phyloP scores from a whole-genome alignment of 2,329 filamentous ascomycete species.

The Knufia fluminis region DNA sequence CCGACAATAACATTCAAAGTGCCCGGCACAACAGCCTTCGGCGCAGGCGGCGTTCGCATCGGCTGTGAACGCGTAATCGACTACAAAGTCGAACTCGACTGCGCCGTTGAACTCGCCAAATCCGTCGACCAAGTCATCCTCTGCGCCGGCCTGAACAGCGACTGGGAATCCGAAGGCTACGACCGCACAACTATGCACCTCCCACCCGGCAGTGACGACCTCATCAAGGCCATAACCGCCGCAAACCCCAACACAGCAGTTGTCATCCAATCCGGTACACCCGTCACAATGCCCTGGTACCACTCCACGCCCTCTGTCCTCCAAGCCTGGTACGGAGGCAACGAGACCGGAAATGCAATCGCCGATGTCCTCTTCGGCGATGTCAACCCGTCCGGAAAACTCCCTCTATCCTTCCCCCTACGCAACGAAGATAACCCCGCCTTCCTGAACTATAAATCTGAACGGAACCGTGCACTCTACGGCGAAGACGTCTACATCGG shows the following conservation, averaged over 20 bases:
- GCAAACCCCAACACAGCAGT: constrained; percentile 63
- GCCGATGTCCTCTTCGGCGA: constrained; percentile 69
- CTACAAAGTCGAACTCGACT: constrained; percentile 50
- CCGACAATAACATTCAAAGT: constrained; percentile 49
- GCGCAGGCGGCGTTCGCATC: constrained; percentile 51
- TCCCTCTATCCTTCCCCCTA: constrained; percentile 64
- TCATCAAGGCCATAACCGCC: constrained; percentile 55
- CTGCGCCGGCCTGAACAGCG: constrained; percentile 66
- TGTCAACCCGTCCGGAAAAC: constrained; percentile 64
- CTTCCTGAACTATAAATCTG: constrained; percentile 63
- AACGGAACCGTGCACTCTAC: constrained; percentile 63
- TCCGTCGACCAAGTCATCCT: constrained; percentile 68
- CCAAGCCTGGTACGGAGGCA: constrained; percentile 81
- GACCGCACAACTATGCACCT: constrained; percentile 51
- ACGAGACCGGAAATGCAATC: constrained; percentile 73
- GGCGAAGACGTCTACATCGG: constrained; percentile 74
- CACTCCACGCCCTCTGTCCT: constrained; percentile 48
- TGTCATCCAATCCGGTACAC: constrained; percentile 69
- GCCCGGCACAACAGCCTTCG: constrained; percentile 41
- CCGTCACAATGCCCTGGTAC: constrained; percentile 45
- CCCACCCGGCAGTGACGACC: constrained; percentile 41
- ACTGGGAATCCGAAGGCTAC: constrained; percentile 72
- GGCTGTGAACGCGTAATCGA: constrained; percentile 53
- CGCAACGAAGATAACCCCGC: constrained; percentile 62
- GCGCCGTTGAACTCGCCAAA: constrained; percentile 59